These are phyloP conservation scores for Peronosclerospora sorghi DNA, from an alignment of 352 stramenopile genomes.

Conservation along the genomic window DNA sequence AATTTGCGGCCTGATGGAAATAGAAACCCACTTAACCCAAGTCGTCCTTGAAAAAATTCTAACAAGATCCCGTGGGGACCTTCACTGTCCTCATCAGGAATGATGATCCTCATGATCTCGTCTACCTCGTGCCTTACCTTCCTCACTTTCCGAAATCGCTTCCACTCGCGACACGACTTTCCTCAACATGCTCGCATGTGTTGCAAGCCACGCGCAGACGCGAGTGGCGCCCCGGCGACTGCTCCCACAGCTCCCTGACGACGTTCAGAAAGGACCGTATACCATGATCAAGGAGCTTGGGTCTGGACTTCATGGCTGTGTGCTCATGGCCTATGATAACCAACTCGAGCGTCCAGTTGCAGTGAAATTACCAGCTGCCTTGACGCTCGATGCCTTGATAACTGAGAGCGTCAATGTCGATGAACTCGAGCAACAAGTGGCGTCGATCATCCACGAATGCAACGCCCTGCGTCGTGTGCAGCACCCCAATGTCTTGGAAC, in stretches of 20 bases:
- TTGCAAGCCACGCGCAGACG: slow-evolving; percentile 4
- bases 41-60: slow-evolving; percentile 7
- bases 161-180: neutral
- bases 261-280: slow-evolving; percentile 23
- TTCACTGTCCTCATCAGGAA: slow-evolving; percentile 17
- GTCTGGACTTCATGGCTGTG: slow-evolving; percentile 48
- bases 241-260: neutral
- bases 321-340: slow-evolving; percentile 49
- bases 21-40: slow-evolving; percentile 11
- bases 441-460: slow-evolving; percentile 52
- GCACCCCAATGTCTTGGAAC: slow-evolving; percentile 50
- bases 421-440: slow-evolving; percentile 49
- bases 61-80: slow-evolving; percentile 11
- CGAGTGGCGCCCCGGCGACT: neutral
- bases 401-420: slow-evolving; percentile 18
- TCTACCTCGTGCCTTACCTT: slow-evolving; percentile 3
- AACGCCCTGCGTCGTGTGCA: slow-evolving; percentile 39
- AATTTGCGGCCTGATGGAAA: slow-evolving; percentile 3
- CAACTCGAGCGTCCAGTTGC: slow-evolving; percentile 34
- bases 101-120: no score
- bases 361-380: slow-evolving; percentile 58
- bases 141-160: slow-evolving; percentile 10
- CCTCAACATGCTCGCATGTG: slow-evolving; percentile 19
- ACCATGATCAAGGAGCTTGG: slow-evolving; percentile 50
- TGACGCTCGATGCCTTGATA: slow-evolving; percentile 10